Conservation (phyloP, 352 stramenopile genomes). For the Pythium monospermum region DNA sequence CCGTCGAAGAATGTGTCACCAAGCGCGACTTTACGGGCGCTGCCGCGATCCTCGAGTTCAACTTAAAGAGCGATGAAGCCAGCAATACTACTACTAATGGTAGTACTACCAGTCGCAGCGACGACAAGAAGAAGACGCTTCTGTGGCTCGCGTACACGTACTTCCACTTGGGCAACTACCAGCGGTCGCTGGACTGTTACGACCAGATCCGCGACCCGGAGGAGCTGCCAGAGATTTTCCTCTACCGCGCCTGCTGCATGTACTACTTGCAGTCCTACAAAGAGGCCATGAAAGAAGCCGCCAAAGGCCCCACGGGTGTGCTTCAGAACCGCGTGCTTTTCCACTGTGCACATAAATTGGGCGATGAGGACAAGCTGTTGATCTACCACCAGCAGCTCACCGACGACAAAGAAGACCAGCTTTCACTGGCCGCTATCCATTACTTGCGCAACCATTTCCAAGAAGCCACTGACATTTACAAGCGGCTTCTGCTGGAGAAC, state of each 20-base stretch:
- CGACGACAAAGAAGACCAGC: constrained; percentile 91
- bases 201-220: constrained; percentile 70
- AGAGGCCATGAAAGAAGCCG: constrained; percentile 77
- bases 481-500: constrained; percentile 92
- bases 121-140: constrained; percentile 68
- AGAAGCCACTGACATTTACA: constrained; percentile 96
- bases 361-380: constrained; percentile 93
- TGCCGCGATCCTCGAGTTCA: constrained; percentile 93
- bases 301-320: constrained; percentile 48
- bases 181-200: constrained; percentile 90
- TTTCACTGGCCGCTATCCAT: constrained; percentile 95
- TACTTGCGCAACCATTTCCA: constrained; percentile 94
- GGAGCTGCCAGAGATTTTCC: constrained; percentile 60
- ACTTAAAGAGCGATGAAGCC: constrained; percentile 85
- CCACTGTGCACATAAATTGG: constrained; percentile 91
- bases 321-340: constrained; percentile 94
- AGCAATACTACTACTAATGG: constrained; percentile 21
- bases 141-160: constrained; percentile 95
- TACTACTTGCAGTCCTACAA: constrained; percentile 93
- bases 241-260: constrained; percentile 91
- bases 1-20: constrained; percentile 64
- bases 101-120: constrained; percentile 12
- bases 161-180: constrained; percentile 94
- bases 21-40: constrained; percentile 94
- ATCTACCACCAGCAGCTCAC: constrained; percentile 93